Percentiles rank a stretch among this genome's conserved stretches.
phyloP scores from a whole-genome alignment of 257 asterid genomes.

The Apocynum venetum region DNA sequence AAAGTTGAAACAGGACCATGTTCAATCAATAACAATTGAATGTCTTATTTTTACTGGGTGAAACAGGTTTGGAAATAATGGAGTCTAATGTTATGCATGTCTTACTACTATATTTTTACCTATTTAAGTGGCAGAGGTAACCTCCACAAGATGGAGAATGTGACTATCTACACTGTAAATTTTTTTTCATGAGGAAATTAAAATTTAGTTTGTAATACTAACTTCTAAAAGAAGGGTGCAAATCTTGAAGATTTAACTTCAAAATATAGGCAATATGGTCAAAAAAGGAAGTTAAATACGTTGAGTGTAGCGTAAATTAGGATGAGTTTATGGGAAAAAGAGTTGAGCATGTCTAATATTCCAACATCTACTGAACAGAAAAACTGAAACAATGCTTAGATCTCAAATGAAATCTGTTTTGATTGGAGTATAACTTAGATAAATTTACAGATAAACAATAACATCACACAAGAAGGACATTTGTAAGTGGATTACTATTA shows the following conservation, averaged over 20 bases:
- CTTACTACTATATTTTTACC: not conserved
- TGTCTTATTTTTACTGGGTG: not conserved
- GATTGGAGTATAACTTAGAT: not conserved
- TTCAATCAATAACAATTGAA: constrained; percentile 1
- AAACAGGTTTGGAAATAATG: not conserved
- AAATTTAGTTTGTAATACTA: not conserved
- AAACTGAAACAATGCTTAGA: not conserved
- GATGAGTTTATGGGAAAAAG: not conserved
- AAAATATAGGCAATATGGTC: not conserved
- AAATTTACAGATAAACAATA: not conserved
- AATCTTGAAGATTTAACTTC: not conserved
- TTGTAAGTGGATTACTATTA: not conserved
- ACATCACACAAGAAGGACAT: constrained; percentile 1
- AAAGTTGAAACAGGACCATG: not conserved
- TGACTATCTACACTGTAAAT: not conserved
- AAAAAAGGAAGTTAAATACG: not conserved
- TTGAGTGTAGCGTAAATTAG: not conserved
- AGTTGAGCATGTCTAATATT: not conserved
- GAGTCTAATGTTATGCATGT: not conserved
- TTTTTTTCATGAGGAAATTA: not conserved
- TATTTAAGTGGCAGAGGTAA: not conserved
- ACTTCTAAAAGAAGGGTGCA: not conserved
- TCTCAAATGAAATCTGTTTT: not conserved
- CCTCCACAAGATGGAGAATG: not conserved
- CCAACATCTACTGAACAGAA: not conserved